Conservation (phyloP, 345 rosid species). For the Dipteronia dyeriana region DNA sequence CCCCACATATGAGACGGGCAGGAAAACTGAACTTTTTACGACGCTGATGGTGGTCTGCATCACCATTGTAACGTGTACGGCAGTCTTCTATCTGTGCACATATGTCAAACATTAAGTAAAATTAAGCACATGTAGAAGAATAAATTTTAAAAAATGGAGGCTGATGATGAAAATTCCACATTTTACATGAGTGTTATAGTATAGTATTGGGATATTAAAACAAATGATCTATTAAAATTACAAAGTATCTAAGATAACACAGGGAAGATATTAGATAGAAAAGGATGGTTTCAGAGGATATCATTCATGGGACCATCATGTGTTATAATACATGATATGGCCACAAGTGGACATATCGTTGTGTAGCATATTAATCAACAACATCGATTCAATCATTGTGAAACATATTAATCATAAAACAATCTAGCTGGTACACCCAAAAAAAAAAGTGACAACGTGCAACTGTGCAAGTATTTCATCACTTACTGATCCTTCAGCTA, state of each 20-base stretch:
- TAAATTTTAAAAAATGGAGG: neutral
- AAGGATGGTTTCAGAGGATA: neutral
- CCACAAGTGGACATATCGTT: neutral
- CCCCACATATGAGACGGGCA: constrained; percentile 89
- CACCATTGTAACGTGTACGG: constrained; percentile 93
- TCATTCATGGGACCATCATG: neutral
- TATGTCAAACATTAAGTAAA: neutral
- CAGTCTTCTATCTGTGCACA: constrained; percentile 89
- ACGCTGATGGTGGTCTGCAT: constrained; percentile 91
- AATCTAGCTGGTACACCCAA: neutral
- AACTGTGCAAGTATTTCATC: constrained; percentile 6
- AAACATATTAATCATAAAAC: neutral
- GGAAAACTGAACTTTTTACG: constrained; percentile 93
- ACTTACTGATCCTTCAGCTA: constrained; percentile 96
- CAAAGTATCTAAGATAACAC: constrained; percentile 2
- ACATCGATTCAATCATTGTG: neutral
- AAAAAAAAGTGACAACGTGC: neutral
- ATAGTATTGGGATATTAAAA: neutral
- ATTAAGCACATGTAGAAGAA: constrained; percentile 1
- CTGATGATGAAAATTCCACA: neutral
- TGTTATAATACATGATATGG: neutral
- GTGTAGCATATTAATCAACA: neutral
- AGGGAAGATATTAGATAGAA: neutral
- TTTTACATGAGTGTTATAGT: neutral
- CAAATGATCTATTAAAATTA: neutral